Percentiles rank a stretch among this genome's conserved stretches.
phyloP scores from a whole-genome alignment of 1,284 basidiomycete genomes.

The Phylloboletellus chloephorus region DNA sequence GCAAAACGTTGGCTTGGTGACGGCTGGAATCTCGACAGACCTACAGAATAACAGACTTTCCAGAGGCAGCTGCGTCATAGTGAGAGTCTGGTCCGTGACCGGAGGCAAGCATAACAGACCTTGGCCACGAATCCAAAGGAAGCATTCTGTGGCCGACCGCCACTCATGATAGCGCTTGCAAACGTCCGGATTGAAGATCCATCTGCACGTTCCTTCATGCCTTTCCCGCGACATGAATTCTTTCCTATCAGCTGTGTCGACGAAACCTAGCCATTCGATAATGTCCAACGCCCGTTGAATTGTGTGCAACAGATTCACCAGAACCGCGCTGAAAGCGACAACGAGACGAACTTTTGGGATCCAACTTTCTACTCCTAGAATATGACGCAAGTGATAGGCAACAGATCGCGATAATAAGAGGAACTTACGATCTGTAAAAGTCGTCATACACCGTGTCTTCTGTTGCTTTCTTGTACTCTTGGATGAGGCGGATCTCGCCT shows the following conservation, averaged over 20 bases:
- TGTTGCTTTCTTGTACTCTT: constrained; percentile 18
- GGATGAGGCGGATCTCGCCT: constrained; percentile 23
- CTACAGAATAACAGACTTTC: constrained; percentile 25
- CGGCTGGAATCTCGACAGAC: neutral
- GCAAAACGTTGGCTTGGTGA: constrained; percentile 8
- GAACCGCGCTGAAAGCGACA: neutral
- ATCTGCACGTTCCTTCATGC: constrained; percentile 24
- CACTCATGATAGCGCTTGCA: constrained; percentile 24
- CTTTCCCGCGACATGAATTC: constrained; percentile 25
- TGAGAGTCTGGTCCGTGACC: constrained; percentile 6
- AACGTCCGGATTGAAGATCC: constrained; percentile 21
- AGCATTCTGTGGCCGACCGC: constrained; percentile 18
- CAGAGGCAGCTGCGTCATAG: constrained; percentile 16
- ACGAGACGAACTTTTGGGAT: constrained; percentile 23
- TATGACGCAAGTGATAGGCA: constrained; percentile 1
- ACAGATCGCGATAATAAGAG: neutral
- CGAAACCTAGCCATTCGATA: constrained; percentile 24
- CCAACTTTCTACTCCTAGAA: constrained; percentile 17
- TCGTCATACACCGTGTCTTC: constrained; percentile 18
- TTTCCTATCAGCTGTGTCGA: constrained; percentile 24
- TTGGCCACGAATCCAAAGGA: constrained; percentile 27
- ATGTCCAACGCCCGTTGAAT: constrained; percentile 21
- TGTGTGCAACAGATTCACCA: constrained; percentile 11
- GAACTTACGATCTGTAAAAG: constrained; percentile 22
- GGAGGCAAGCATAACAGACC: constrained; percentile 7